These are phyloP conservation scores for Brettanomyces sp. DNA, from an alignment of 805 yeast genomes.

Conservation along the genomic window DNA sequence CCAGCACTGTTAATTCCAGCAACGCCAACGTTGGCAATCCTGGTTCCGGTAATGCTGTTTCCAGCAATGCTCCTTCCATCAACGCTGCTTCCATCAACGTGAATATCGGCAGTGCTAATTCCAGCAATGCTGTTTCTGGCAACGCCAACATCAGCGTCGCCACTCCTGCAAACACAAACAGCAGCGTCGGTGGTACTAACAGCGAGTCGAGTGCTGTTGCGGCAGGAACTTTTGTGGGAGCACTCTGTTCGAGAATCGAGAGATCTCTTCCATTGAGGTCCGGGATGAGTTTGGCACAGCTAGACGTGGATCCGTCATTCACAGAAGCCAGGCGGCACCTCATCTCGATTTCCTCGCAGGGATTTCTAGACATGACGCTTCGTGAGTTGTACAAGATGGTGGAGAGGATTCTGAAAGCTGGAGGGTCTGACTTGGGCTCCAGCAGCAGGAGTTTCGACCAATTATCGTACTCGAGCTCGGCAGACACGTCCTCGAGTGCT, in stretches of 20 bases:
- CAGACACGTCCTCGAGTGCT: neutral
- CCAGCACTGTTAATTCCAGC: no score
- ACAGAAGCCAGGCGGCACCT: conserved; percentile 26
- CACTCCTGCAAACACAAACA: no score
- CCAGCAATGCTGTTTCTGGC: no score
- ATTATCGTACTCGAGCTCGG: conserved; percentile 1
- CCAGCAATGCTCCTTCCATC: no score
- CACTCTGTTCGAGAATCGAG: conserved; percentile 27
- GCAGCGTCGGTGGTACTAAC: no score
- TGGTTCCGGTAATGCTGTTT: no score
- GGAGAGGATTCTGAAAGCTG: neutral
- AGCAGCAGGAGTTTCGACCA: neutral
- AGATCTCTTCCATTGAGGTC: conserved; percentile 28
- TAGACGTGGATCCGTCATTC: conserved; percentile 28
- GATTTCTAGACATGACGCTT: conserved; percentile 23
- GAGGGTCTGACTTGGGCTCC: no score
- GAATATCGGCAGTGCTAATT: no score
- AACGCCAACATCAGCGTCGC: no score
- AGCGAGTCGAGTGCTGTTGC: no score
- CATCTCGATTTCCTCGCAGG: conserved; percentile 20
- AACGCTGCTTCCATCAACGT: no score
- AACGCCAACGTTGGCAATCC: no score
- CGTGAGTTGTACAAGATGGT: conserved; percentile 6
- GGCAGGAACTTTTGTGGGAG: conserved; percentile 13
- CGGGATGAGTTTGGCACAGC: conserved; percentile 25